These are phyloP conservation scores for Jaapia argillacea DNA, from an alignment of 768 basidiomycete genomes.

Conservation along the genomic window DNA sequence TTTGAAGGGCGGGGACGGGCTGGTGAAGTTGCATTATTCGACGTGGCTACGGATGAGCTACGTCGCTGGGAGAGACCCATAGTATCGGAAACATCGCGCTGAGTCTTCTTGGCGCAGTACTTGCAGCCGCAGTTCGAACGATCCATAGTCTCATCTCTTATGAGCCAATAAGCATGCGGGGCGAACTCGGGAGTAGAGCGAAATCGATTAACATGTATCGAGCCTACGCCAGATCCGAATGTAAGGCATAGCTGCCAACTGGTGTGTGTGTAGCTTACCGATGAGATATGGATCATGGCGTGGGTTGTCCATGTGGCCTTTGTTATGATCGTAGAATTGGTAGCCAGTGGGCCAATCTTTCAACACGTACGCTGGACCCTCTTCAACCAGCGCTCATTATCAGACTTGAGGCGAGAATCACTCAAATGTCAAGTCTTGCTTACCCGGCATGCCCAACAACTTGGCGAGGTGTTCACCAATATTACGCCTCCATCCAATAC, in stretches of 20 bases:
- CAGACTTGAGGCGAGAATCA: conserved; percentile 1
- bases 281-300: conserved; percentile 74
- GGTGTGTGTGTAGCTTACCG: conserved; percentile 30
- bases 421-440: conserved; percentile 7
- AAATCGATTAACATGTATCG: conserved; percentile 39
- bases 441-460: conserved; percentile 40
- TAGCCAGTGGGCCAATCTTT: conserved; percentile 60
- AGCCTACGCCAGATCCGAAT: conserved; percentile 21
- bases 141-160: conserved; percentile 38
- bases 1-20: too few species aligned
- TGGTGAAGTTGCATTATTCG: too few species aligned
- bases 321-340: conserved; percentile 65
- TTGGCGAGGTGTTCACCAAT: conserved; percentile 32
- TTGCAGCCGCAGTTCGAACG: conserved; percentile 58
- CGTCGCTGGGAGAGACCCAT: conserved; percentile 40
- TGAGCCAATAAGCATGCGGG: conserved; percentile 76
- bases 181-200: conserved; percentile 81
- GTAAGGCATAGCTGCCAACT: too few species aligned
- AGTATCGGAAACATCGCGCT: conserved; percentile 57
- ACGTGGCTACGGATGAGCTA: too few species aligned
- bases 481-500: conserved; percentile 43
- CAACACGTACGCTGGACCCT: conserved; percentile 47
- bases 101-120: conserved; percentile 63
- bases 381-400: conserved; percentile 19
- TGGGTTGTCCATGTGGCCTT: conserved; percentile 41